Evolutionary conservation across 2,329 filamentous ascomycete genomes (phyloP), one percentile per base, ranked within the genome.

Genomic region (Sphaerulina vaccinii): DNA sequence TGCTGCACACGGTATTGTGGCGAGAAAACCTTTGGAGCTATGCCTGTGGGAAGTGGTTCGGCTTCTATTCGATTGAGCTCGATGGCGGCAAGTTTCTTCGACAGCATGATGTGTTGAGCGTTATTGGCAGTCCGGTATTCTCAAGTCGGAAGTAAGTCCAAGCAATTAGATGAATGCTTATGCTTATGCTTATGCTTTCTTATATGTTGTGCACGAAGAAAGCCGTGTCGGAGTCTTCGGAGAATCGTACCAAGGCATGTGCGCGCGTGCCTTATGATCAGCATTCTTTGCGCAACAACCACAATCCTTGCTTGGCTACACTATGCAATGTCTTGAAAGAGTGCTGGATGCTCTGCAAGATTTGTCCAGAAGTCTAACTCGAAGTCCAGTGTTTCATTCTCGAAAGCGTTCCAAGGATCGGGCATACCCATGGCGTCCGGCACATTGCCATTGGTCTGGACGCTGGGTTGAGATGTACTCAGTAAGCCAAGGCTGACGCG

Each of bases 331-430:
- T 47, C 46, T 23, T 38, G 47, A 16, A 32, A 55, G 15, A 55
- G 24, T n/a, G 48, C 56, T 36, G 66, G 65, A 58, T 69, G 66
- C 9, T 62, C 65, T 3, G 61, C 65, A 2, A 69, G 48, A 54
- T 63, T 65, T 13, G 56, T 46, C 67, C 66, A 69, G 29, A 69
- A 69, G 21, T 64, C 64, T 0, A 61, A 45, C 45, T 68, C 65
- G 51, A 68, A 67, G 43, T 67, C 63, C 4, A 49, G 13, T 11
- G 15, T 41, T 1, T 49, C 37, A 8, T 32, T 23, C 7, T 33
- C 44, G 19, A 54, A 33, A 7, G 32, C 21, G 8, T 40, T 39
- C 56, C 53, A 58, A 7, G 40, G 44, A 24, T 43, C 51, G 5
- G 19, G 10, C 13, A 39, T 18, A 8, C 36, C 27, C 19, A 49